Conservation (phyloP, 78 protist genomes). For the Monosiga brevicollis region DNA sequence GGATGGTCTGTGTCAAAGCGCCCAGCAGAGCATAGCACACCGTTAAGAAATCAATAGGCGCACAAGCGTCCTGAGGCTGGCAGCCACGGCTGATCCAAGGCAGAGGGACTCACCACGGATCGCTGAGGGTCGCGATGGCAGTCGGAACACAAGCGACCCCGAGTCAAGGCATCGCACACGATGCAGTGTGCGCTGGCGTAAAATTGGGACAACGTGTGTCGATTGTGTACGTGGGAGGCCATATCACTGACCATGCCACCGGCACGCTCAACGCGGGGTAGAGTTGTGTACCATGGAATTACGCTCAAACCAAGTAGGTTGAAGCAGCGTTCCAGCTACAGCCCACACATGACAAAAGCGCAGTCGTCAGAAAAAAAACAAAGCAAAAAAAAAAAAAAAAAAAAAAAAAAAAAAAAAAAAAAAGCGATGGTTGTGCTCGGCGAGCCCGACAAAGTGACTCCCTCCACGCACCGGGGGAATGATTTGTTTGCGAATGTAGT, state of each 20-base stretch:
- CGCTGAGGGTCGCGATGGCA: not conserved
- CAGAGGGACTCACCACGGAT: not conserved
- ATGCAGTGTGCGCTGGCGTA: not conserved
- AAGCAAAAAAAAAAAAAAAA: not conserved
- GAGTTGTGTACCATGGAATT: not conserved
- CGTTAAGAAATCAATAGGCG: too few species aligned
- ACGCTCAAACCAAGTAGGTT: not conserved
- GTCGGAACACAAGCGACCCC: not conserved
- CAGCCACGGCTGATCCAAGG: too few species aligned
- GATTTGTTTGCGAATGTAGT: constrained; percentile 78
- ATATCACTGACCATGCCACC: not conserved
- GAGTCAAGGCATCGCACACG: not conserved
- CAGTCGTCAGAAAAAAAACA: not conserved
- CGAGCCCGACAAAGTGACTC: too few species aligned
- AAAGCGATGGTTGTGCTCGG: too few species aligned
- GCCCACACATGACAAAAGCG: not conserved
- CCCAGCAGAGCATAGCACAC: too few species aligned
- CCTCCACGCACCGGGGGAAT: constrained; percentile 43
- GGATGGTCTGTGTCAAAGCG: too few species aligned
- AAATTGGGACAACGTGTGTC: not conserved
- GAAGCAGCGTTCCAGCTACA: not conserved
- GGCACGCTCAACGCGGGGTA: not conserved
- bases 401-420: not conserved
- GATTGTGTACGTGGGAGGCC: not conserved
- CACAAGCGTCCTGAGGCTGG: too few species aligned